Evolutionary conservation across 2,329 filamentous ascomycete genomes (phyloP).

Genomic region (Aspergillus awamori): DNA sequence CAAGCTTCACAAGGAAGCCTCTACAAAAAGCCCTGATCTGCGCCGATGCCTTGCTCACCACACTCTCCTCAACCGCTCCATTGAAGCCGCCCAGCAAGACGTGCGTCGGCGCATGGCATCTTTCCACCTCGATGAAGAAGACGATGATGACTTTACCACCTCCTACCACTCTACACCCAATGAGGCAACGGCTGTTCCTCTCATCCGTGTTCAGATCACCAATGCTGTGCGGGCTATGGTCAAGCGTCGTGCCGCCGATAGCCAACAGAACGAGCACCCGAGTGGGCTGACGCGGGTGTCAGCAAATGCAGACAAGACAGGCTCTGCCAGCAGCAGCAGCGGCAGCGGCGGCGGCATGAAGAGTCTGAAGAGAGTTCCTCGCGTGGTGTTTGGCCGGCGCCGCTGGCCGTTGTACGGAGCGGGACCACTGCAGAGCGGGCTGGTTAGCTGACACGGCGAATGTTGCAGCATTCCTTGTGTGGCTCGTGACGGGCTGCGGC

Average conservation of each 20-base stretch:
- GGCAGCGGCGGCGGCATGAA: background rate
- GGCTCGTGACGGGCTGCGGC: background rate
- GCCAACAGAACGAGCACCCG: background rate
- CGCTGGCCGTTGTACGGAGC: slow-evolving; percentile 1
- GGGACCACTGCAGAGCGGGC: background rate
- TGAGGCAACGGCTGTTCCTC: background rate
- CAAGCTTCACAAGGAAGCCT: slow-evolving; percentile 21
- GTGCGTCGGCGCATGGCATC: slow-evolving; percentile 17
- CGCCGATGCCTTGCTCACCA: slow-evolving; percentile 30
- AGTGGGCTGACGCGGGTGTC: background rate
- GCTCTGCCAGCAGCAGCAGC: background rate
- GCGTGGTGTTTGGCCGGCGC: slow-evolving; percentile 5
- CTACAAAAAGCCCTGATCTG: slow-evolving; percentile 24
- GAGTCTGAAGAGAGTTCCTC: background rate
- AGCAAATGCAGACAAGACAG: too few species aligned
- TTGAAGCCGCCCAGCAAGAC: slow-evolving; percentile 20
- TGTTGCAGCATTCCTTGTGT: too few species aligned
- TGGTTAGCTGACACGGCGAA: slow-evolving; percentile 2
- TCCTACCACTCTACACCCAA: background rate
- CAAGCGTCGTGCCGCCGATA: slow-evolving; percentile 8
- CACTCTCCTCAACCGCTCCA: slow-evolving; percentile 20
- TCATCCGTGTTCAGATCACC: slow-evolving; percentile 18
- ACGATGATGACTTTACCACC: background rate
- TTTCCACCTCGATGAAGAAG: slow-evolving; percentile 14
- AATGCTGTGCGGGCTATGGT: slow-evolving; percentile 17